These are phyloP conservation scores for Globisporangium sylvaticum DNA, from an alignment of 352 stramenopile genomes.

Conservation along the genomic window DNA sequence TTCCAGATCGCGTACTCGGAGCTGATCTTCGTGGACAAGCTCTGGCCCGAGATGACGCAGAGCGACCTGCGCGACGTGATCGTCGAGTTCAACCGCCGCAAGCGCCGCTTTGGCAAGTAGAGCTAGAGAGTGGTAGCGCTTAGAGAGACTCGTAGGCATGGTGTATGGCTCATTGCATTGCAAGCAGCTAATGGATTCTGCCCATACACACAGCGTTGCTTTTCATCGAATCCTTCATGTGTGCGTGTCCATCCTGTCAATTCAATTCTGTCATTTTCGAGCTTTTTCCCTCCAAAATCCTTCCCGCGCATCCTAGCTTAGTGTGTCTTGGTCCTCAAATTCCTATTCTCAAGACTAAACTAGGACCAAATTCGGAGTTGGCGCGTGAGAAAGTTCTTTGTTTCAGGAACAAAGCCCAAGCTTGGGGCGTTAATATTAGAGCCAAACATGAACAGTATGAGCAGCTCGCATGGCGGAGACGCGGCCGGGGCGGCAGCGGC, in stretches of 20 bases:
- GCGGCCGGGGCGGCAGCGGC: background rate
- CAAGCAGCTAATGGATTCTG: conserved; percentile 1
- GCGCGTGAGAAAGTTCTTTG: background rate
- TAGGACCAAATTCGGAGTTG: background rate
- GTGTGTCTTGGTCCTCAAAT: background rate
- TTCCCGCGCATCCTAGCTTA: conserved; percentile 2
- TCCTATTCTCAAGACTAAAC: background rate
- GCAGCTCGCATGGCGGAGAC: background rate
- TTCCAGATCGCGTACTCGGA: conserved; percentile 95
- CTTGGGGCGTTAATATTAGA: background rate
- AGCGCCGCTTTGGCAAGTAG: conserved; percentile 90
- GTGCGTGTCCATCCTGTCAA: background rate
- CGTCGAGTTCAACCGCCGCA: conserved; percentile 81
- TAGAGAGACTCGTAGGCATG: background rate
- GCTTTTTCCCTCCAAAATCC: conserved; percentile 16
- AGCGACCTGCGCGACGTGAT: conserved; percentile 79
- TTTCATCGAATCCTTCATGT: background rate
- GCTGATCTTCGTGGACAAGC: conserved; percentile 94
- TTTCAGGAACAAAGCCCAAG: background rate
- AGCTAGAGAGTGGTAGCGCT: no score
- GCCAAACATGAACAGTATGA: conserved; percentile 15
- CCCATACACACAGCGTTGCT: background rate
- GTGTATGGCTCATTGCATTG: background rate
- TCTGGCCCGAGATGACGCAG: conserved; percentile 92
- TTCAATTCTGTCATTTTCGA: background rate